Conservation (phyloP, 768 basidiomycete genomes). For the Boletus huronensis region DNA sequence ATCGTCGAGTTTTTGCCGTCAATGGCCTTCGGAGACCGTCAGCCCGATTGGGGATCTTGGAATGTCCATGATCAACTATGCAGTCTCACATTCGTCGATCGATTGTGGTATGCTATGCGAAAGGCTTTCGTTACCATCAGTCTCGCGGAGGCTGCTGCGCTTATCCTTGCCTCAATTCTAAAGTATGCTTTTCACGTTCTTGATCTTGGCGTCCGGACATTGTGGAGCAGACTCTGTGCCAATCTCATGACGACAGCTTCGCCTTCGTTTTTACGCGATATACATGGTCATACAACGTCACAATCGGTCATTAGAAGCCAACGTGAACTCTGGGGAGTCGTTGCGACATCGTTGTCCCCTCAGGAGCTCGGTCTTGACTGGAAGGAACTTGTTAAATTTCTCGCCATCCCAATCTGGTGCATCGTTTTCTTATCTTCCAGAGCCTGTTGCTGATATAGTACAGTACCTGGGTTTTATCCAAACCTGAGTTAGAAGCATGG, state of each 20-base stretch:
- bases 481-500: conserved; percentile 44
- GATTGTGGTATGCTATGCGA: conserved; percentile 51
- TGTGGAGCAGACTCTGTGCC: conserved; percentile 50
- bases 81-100: conserved; percentile 39
- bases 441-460: background rate
- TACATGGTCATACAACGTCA: conserved; percentile 29
- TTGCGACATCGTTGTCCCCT: conserved; percentile 36
- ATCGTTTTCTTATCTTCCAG: background rate
- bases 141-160: conserved; percentile 44
- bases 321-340: conserved; percentile 47
- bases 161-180: conserved; percentile 45
- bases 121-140: conserved; percentile 42
- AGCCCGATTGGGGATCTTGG: conserved; percentile 24
- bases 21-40: background rate
- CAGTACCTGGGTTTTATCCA: conserved; percentile 47
- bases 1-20: conserved; percentile 36
- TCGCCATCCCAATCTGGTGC: conserved; percentile 50
- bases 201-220: conserved; percentile 35
- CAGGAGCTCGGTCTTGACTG: conserved; percentile 30
- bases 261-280: conserved; percentile 37
- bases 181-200: conserved; percentile 40
- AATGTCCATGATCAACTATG: conserved; percentile 31
- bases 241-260: conserved; percentile 43
- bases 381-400: conserved; percentile 42
- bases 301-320: conserved; percentile 17